phyloP scores from a whole-genome alignment of 345 rosid species.

The Camelina hispida region DNA sequence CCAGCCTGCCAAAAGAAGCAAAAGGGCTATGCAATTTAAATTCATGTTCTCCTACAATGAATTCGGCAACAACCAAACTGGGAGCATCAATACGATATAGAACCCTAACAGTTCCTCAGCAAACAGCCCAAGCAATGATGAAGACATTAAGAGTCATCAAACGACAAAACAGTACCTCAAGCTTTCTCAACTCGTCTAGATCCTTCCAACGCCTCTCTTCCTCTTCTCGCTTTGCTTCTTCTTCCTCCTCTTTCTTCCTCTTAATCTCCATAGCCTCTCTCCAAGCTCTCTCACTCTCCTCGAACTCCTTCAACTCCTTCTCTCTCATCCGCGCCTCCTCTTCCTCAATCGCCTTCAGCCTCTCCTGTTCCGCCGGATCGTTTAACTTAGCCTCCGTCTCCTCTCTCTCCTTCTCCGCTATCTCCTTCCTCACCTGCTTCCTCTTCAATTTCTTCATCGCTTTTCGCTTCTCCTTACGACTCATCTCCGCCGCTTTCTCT shows the following conservation, averaged over 20 bases:
- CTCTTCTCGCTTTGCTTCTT: slow-evolving; percentile 52
- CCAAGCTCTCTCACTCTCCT: slow-evolving; percentile 81
- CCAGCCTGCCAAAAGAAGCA: slow-evolving; percentile 50
- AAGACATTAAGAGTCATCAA: slow-evolving; percentile 8
- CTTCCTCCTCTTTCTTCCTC: slow-evolving; percentile 58
- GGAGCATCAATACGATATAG: background rate
- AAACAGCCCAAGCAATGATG: slow-evolving; percentile 20
- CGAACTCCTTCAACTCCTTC: slow-evolving; percentile 68
- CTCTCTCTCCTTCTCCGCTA: slow-evolving; percentile 69
- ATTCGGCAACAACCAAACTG: background rate
- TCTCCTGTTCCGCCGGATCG: slow-evolving; percentile 73
- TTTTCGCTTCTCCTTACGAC: slow-evolving; percentile 82
- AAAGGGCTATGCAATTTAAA: background rate
- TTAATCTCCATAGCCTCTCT: slow-evolving; percentile 65
- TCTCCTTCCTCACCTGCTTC: slow-evolving; percentile 73
- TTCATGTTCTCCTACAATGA: background rate
- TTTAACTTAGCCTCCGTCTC: slow-evolving; percentile 60
- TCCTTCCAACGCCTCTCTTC: slow-evolving; percentile 51
- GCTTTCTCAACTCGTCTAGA: slow-evolving; percentile 45
- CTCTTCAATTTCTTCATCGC: slow-evolving; percentile 81
- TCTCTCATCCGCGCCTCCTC: slow-evolving; percentile 66
- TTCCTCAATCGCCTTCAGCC: slow-evolving; percentile 56
- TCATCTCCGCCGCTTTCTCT: slow-evolving; percentile 38
- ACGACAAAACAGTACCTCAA: slow-evolving; percentile 43
- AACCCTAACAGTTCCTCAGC: slow-evolving; percentile 10